phyloP scores from a whole-genome alignment of 2,329 filamentous ascomycete species.

The Hypomyces rosellus region DNA sequence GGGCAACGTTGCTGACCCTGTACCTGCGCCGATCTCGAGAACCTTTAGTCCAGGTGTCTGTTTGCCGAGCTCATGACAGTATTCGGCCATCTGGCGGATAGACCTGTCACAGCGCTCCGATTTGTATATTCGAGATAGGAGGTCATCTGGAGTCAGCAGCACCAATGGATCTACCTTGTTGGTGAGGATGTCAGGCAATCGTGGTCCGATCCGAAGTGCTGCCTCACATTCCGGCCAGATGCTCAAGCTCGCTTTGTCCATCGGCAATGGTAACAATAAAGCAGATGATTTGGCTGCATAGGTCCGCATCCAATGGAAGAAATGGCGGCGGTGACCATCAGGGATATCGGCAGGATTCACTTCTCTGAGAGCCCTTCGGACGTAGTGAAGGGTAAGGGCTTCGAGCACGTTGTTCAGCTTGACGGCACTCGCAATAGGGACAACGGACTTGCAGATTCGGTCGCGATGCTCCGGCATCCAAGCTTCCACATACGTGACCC shows the following conservation, averaged over 20 bases:
- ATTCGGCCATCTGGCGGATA: constrained; percentile 7
- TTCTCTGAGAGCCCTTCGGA: constrained; percentile 4
- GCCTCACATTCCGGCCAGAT: neutral
- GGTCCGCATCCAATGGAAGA: constrained; percentile 5
- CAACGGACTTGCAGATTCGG: constrained; percentile 1
- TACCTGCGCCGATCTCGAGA: constrained; percentile 36
- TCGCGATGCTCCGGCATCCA: constrained; percentile 8
- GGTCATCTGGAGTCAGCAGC: constrained; percentile 1
- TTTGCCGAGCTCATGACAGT: constrained; percentile 1
- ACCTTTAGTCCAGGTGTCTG: constrained; percentile 22
- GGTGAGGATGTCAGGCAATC: constrained; percentile 2
- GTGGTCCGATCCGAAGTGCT: neutral
- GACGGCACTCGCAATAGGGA: neutral
- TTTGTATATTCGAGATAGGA: constrained; percentile 3
- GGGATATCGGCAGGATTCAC: constrained; percentile 1
- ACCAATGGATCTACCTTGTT: constrained; percentile 1
- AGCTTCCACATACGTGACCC: constrained; percentile 11
- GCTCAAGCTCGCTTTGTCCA: neutral
- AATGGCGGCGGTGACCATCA: constrained; percentile 1
- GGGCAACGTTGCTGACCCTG: constrained; percentile 30
- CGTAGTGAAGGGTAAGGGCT: neutral
- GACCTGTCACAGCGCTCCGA: neutral
- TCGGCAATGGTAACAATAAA: neutral
- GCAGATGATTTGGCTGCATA: neutral
- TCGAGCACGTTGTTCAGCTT: neutral